Base-by-base conservation (phyloP, 176 grass and related monocot species). In the Puccinellia tenuiflora region DNA sequence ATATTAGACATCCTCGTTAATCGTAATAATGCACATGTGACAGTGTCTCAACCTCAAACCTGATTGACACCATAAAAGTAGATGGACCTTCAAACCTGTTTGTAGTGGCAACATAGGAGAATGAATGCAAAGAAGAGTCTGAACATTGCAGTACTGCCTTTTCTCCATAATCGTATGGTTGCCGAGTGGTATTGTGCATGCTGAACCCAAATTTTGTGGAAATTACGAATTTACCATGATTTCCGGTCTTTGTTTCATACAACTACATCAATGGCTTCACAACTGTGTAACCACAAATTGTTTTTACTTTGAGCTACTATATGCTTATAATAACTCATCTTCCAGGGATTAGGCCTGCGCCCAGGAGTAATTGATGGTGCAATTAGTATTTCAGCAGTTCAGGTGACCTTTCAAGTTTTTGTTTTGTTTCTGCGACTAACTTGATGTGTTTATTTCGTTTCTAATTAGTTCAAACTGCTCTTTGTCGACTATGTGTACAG, bases 311-410 rank as follows among this genome's bases (percentile, higher is more conserved):
- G 39, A 73, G n/a, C n/a, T 79, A 50, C 24, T 84, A 9, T 84
- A 9, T 76, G 54, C 81, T 80, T 45, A 71, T 65, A 34, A 80
- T 29, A 29, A 76, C 18, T 72, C 51, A 50, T 67, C 11, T 66
- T 90, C 39, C 82, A 98, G 96, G 96, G 92, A 11, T 88, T 98
- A 79, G 91, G 92, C 35, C 83, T 98, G 89, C 81, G 92, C 25
- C 92, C 96, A 83, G 96, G 96, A 87, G 89, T 98, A 61, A 77
- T 98, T 78, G 96, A 98, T 75, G 96, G 92, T 85, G 96, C 87
- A 15, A 98, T 98, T 29, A 98, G 92, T 77, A 95, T 98, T 80
- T 98, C 96, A 71, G 96, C 96, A 48, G 91, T 98, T 70, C 96
- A 98, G 92, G 96, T 98, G 25, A 69, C 72, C 20, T 5, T 84